Evolutionary conservation across 2,329 filamentous ascomycete genomes (phyloP), one percentile per base, ranked within the genome.

Genomic region (Aotearoamyces nothofagi): DNA sequence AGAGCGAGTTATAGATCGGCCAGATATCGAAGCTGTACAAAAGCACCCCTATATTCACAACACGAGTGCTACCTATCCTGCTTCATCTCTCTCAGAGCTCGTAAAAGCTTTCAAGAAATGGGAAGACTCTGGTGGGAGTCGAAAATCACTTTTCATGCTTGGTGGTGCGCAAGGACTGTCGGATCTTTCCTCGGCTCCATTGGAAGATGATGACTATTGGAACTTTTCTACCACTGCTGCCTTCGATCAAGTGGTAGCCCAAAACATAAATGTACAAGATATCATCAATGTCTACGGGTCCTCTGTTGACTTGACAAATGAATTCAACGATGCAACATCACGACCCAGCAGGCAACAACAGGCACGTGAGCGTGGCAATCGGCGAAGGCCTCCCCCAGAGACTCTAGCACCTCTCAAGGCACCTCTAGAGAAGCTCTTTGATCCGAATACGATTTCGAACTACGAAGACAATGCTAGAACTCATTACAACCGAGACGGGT

Each of bases 71-170:
- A 56, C 57, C 24, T 75, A 79, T 42, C 79, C 80, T 0, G 71
- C 73, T 0, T 64, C 64, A 0, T 63, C 60, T 4, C 61, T 87
- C 3, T 56, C 69, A 3, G 60, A 70, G 34, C 59, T 87, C 2
- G 75, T 87, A 7, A 68, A 71, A 38, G 73, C 69, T 9, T 87
- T 78, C 53, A 76, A 73, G 45, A 46, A 74, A 12, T 87, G 80
- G 80, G 79, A 86, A 49, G 65, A 72, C 5, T 66, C 70, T 40
- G 80, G 80, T 14, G 79, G 79, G 15, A 70, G 69, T 39, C 66
- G 80, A 25, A 69, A 67, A 37, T 77, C 72, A 10, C 55, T 78
- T 1, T 78, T 78, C 37, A 61, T 61, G 5, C 52, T 60, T 3
- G 66, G 66, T 13, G 72, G 71, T 33, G 71, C 69, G 2, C 66